phyloP scores from a whole-genome alignment of 495 filamentous ascomycete genomes.

The Xylona heveae region DNA sequence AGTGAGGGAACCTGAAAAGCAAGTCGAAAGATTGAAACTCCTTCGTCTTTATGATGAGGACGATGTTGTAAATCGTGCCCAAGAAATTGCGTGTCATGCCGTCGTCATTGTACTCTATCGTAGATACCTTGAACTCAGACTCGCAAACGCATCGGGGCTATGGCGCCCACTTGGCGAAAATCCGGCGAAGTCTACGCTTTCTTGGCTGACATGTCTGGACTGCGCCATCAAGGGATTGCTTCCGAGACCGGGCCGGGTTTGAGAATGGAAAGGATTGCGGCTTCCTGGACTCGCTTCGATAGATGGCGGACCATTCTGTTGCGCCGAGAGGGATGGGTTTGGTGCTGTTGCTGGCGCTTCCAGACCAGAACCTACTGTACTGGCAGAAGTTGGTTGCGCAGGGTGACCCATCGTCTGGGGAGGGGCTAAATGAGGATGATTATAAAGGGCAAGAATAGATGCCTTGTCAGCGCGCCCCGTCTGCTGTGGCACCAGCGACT shows the following conservation, averaged over 20 bases:
- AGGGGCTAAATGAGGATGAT: conserved; percentile 50
- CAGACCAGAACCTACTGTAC: conserved; percentile 6
- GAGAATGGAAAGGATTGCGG: conserved; percentile 21
- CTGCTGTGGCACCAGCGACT: conserved; percentile 20
- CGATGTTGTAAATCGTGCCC: no score
- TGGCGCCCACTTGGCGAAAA: conserved; percentile 65
- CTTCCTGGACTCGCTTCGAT: conserved; percentile 7
- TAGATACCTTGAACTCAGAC: conserved; percentile 49
- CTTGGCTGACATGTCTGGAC: conserved; percentile 54
- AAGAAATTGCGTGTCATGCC: no score
- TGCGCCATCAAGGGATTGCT: conserved; percentile 26
- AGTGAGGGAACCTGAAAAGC: no score
- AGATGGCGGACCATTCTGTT: conserved; percentile 1
- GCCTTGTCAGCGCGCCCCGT: conserved; percentile 46
- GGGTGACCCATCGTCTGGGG: conserved; percentile 6
- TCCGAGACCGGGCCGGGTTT: conserved; percentile 5
- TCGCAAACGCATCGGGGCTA: conserved; percentile 94
- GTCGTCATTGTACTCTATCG: no score
- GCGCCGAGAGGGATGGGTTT: conserved; percentile 15
- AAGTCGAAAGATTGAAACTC: no score
- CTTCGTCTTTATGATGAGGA: no score
- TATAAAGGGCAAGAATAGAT: conserved; percentile 75
- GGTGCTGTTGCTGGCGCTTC: conserved; percentile 12
- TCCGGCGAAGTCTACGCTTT: conserved; percentile 64
- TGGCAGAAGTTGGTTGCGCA: conserved; percentile 8